Evolutionary conservation across 352 stramenopile species (phyloP).

Genomic region (Pythium chondricola): DNA sequence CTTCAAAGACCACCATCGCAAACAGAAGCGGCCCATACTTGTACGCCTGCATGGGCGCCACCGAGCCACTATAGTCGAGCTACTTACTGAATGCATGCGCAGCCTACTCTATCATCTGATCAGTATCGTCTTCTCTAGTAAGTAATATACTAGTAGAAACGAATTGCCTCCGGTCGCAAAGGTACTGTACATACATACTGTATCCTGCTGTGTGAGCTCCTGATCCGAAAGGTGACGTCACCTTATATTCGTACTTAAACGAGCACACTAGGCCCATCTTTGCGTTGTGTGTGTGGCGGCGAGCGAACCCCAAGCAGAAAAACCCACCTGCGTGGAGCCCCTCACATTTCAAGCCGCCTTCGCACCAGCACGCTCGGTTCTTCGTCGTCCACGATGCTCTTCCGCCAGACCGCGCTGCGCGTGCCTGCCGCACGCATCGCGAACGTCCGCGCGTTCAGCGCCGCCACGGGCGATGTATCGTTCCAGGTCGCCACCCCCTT

Average conservation of each 20-base stretch:
- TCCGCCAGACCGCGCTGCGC: conserved; percentile 48
- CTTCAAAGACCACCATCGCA: neutral
- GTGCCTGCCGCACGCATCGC: conserved; percentile 27
- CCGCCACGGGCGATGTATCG: conserved; percentile 49
- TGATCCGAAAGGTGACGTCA: no score
- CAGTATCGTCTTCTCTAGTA: neutral
- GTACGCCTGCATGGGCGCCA: no score
- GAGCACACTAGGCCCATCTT: conserved; percentile 9
- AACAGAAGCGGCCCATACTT: neutral
- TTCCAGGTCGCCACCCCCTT: conserved; percentile 67
- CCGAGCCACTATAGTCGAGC: no score
- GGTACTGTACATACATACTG: conserved; percentile 9
- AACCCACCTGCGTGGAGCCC: conserved; percentile 8
- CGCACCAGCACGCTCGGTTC: neutral
- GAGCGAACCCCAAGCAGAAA: conserved; percentile 40
- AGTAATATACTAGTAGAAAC: no score
- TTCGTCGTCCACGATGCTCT: conserved; percentile 31
- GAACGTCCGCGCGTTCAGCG: conserved; percentile 52
- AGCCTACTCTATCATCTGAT: neutral
- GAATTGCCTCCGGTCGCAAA: neutral
- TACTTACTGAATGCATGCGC: neutral
- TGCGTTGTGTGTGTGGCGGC: conserved; percentile 16
- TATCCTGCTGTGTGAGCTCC: no score
- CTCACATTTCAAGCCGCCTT: conserved; percentile 19
- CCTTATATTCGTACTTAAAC: conserved; percentile 15